These are phyloP conservation scores for Penicillium hordei DNA, from an alignment of 2,329 filamentous ascomycete genomes.

Conservation along the genomic window DNA sequence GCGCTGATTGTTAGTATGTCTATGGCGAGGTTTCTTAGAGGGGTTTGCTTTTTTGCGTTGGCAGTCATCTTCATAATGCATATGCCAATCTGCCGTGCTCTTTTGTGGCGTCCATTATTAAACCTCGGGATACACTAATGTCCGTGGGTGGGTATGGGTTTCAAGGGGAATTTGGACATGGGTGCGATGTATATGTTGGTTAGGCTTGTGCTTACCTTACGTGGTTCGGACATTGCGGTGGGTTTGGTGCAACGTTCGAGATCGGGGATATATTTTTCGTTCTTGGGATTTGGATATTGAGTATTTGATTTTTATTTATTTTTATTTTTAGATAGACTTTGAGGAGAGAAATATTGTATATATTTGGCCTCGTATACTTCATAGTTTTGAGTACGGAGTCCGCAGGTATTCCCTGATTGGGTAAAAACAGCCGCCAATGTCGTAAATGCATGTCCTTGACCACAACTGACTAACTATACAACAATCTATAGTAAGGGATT, in stretches of 20 bases:
- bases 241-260: neutral
- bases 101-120: neutral
- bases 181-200: neutral
- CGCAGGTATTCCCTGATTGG: neutral
- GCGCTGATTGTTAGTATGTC: conserved; percentile 20
- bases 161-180: neutral
- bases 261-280: neutral
- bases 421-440: neutral
- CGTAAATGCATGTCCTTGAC: no score
- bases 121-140: neutral
- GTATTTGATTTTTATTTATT: neutral
- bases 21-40: neutral
- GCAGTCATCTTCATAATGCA: neutral
- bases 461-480: neutral
- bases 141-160: neutral
- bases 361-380: neutral
- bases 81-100: neutral
- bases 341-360: neutral
- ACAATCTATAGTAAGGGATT: neutral
- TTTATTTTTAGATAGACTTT: neutral
- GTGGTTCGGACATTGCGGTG: conserved; percentile 3
- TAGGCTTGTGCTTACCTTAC: conserved; percentile 5
- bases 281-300: neutral
- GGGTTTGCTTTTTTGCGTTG: neutral
- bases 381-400: neutral